A percentile compares a stretch with the other conserved stretches of the same genome.
Evolutionary conservation across 1,139 yeast genomes (phyloP).

Genomic region (Candida sanyaensis): DNA sequence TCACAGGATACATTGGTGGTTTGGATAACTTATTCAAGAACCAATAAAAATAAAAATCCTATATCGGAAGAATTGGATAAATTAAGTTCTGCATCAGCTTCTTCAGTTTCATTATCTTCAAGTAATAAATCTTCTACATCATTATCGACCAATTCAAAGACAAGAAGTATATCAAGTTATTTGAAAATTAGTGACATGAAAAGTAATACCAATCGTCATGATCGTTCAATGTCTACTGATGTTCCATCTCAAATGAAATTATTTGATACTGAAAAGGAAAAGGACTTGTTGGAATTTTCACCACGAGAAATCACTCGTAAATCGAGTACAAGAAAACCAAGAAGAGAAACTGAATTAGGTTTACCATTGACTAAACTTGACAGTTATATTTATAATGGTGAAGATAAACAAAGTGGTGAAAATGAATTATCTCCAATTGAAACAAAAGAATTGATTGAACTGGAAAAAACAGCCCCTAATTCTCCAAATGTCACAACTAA

Average conservation of each 20-base stretch:
- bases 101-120: slow-evolving; percentile 13
- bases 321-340: slow-evolving; percentile 38
- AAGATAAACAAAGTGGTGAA: neutral
- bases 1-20: slow-evolving; percentile 59
- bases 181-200: slow-evolving; percentile 3
- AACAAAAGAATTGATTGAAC: slow-evolving; percentile 5
- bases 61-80: slow-evolving; percentile 28
- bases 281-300: slow-evolving; percentile 34
- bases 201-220: slow-evolving; percentile 14
- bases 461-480: slow-evolving; percentile 4
- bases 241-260: slow-evolving; percentile 62
- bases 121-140: slow-evolving; percentile 8
- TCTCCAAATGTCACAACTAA: slow-evolving; percentile 3
- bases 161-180: slow-evolving; percentile 3
- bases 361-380: slow-evolving; percentile 18
- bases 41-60: slow-evolving; percentile 22
- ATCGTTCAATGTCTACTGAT: slow-evolving; percentile 4
- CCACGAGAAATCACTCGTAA: slow-evolving; percentile 37
- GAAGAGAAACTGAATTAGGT: slow-evolving; percentile 26
- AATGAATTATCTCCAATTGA: neutral
- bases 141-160: slow-evolving; percentile 5
- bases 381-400: slow-evolving; percentile 6
- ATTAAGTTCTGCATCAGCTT: slow-evolving; percentile 21
- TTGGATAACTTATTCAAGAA: slow-evolving; percentile 87
- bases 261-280: slow-evolving; percentile 36